A percentile compares a stretch with the other conserved stretches of the same genome.
Evolutionary conservation across 768 basidiomycete genomes (phyloP).

Genomic region (Lactarius trivialis): DNA sequence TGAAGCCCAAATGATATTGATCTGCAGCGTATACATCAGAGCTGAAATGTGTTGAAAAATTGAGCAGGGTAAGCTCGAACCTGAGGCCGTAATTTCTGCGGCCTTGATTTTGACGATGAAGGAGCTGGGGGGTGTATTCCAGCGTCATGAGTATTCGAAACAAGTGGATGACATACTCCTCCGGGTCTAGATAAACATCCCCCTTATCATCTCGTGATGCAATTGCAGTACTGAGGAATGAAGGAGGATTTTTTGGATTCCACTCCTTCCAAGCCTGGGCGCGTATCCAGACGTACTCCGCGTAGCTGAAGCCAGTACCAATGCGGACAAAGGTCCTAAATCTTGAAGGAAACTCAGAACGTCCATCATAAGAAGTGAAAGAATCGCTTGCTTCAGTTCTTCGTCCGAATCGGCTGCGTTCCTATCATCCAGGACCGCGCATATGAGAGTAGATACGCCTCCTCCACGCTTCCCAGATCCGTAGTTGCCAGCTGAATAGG

Average conservation of each 20-base stretch:
- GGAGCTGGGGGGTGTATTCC: constrained; percentile 47
- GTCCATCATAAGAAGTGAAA: background rate
- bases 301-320: constrained; percentile 80
- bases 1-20: constrained; percentile 77
- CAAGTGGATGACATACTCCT: constrained; percentile 50
- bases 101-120: constrained; percentile 93
- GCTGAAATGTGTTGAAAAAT: too few relatives aligned
- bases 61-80: constrained; percentile 32
- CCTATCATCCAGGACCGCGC: constrained; percentile 80
- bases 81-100: constrained; percentile 77
- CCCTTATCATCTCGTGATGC: constrained; percentile 72
- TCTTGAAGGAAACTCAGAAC: constrained; percentile 34
- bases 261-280: constrained; percentile 77
- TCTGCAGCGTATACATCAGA: constrained; percentile 37
- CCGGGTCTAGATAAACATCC: constrained; percentile 84
- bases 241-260: constrained; percentile 67
- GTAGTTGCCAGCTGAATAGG: constrained; percentile 69
- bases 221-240: constrained; percentile 57
- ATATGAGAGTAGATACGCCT: constrained; percentile 83
- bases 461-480: constrained; percentile 83
- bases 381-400: constrained; percentile 49
- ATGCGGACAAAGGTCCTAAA: constrained; percentile 86
- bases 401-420: constrained; percentile 48
- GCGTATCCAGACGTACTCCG: constrained; percentile 81
- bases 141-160: background rate